Conservation (phyloP, 495 filamentous ascomycete genomes). For the Aspergillus ellipticus region DNA sequence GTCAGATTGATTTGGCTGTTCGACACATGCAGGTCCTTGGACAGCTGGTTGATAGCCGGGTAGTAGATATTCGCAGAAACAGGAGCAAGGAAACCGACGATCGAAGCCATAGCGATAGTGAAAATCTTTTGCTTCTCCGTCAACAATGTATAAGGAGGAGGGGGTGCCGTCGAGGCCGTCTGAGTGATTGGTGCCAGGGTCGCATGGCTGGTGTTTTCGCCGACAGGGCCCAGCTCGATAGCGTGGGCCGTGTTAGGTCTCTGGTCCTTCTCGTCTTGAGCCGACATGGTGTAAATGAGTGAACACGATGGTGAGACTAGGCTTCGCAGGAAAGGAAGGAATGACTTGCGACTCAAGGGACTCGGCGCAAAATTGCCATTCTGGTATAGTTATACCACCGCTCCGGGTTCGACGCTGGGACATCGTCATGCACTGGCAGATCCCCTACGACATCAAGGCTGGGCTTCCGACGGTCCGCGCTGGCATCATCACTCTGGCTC, state of each 20-base stretch:
- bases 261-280: not conserved
- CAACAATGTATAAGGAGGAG: not conserved
- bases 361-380: too few relatives aligned
- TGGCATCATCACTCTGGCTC: too few relatives aligned
- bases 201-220: not conserved
- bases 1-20: conserved; percentile 45
- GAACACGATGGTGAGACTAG: too few relatives aligned
- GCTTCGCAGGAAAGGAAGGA: too few relatives aligned
- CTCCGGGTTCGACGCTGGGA: too few relatives aligned
- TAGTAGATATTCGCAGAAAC: conserved; percentile 46
- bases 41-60: conserved; percentile 42
- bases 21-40: conserved; percentile 35
- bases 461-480: too few relatives aligned
- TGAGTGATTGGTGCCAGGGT: not conserved
- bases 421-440: too few relatives aligned
- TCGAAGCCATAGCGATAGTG: not conserved
- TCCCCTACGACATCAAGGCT: too few relatives aligned
- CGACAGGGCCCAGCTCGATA: not conserved
- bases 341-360: too few relatives aligned
- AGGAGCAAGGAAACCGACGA: conserved; percentile 30
- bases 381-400: too few relatives aligned
- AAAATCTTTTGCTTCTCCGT: not conserved
- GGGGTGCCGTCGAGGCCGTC: not conserved
- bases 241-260: not conserved
- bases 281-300: not conserved